Base-by-base conservation (phyloP, 1,284 basidiomycete species). In the Microbotryum intermedium region DNA sequence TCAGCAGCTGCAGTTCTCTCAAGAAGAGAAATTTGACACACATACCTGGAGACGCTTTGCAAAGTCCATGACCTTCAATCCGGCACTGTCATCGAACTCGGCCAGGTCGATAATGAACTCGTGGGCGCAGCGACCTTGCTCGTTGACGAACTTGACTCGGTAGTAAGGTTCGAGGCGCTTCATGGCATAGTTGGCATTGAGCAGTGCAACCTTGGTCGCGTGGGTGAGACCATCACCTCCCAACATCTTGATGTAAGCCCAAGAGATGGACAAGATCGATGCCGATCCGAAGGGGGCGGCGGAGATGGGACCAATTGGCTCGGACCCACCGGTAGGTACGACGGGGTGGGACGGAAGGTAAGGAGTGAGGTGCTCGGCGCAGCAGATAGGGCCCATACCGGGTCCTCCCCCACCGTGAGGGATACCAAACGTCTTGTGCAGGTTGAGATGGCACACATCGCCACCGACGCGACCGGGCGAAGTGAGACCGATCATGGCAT, bases 371-470 rank as follows among this genome's bases (percentile, higher is more conserved):
- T 98, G 94, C 71, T 88, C 82, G 21, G 90, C 90, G 50, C 90
- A 90, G 70, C 92, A 94, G 72, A 98, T 97, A 28, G 94, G 94
- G 47, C 88, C 90, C 58, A 92, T 86, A 69, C 94, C 94, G 55
- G 95, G 94, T 60, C 94, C 94, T 63, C 94, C 94, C 59, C 94
- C 94, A 63, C 94, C 94, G 74, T 98, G 94, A 29, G 94, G 95
- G 73, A 93, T 93, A 8, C 88, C 85, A 72, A 93, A 92, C 0
- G 90, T 92, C 78, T 97, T 97, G 81, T 98, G 94, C 54, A 98
- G 78, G 78, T 98, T 98, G 79, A 97, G 81, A 75, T 98, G 94
- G 72, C 91, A 95, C 46, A 98, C 92, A 76, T 98, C 94, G 59
- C 92, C 94, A 55, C 94, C 94, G 72, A 93, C 95, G 39, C 83